Evolutionary conservation across 179 eudicot genomes (phyloP).

Genomic region (Vitellaria paradoxa): DNA sequence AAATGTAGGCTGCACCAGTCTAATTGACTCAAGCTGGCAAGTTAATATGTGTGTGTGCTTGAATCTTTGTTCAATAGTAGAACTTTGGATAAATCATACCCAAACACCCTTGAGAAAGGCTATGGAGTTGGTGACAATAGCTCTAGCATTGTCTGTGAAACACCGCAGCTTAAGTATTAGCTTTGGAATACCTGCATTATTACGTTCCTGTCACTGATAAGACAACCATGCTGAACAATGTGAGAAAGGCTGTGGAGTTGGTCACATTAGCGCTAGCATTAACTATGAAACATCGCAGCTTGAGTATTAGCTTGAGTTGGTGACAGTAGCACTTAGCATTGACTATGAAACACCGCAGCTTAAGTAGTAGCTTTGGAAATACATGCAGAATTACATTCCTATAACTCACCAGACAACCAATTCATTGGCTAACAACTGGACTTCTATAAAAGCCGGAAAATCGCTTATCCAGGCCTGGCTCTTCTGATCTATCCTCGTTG

Average conservation of each 20-base stretch:
- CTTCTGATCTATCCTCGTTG: not conserved
- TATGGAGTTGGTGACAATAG: not conserved
- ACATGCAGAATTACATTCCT: not conserved
- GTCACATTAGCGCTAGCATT: not conserved
- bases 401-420: not conserved
- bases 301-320: too few relatives aligned
- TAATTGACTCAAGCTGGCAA: constrained; percentile 2
- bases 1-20: not conserved
- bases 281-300: too few relatives aligned
- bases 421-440: not conserved
- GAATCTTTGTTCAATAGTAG: not conserved
- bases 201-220: not conserved
- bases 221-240: too few relatives aligned
- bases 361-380: constrained; percentile 8
- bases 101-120: not conserved
- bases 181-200: not conserved
- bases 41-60: not conserved
- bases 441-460: too few relatives aligned
- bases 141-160: not conserved
- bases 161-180: constrained; percentile 2
- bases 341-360: not conserved
- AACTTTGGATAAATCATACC: not conserved
- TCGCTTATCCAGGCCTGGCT: too few relatives aligned
- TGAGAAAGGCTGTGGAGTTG: not conserved
- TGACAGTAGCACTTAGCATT: not conserved